Evolutionary conservation across 2,329 filamentous ascomycete genomes (phyloP), one percentile per base, ranked within the genome.

Genomic region (Scedosporium boydii): DNA sequence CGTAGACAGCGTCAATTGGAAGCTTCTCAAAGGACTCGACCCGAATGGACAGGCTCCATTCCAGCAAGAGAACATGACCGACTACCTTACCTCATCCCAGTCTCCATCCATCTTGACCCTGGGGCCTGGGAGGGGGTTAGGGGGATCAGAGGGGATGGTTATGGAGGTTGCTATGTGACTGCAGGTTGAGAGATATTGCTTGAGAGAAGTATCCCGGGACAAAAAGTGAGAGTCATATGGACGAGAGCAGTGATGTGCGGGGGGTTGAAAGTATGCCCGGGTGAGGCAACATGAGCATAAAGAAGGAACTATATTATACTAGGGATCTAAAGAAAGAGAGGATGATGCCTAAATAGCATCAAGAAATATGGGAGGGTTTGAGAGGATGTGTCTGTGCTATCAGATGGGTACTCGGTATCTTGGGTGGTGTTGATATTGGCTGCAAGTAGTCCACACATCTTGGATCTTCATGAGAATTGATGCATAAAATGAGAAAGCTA

Each of bases 71-170:
- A 56, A 27, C 14, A 26, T 6, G 55, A 42, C 60, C 64, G 66
- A 60, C 61, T 65, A 27, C 76, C 81, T 71, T 75, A 84, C 85
- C 81, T 87, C 84, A 76, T 86, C 84, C 85, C 85, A 87, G 75
- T 87, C 85, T 74, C 80, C 82, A 75, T 87, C 85, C 85, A 87
- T 87, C n/a, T 27, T 29, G 60, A 48, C 21, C 34, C 34, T 38
- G 34, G 34, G 10, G 34, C 34, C 34, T 61, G 10, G 10, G 27
- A 14, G 21, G 48, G 14, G 9, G 18, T 18, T 18, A 44, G n/a
- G 7, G 34, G 29, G 16, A 27, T 14, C n/a, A 21, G 6, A 18
- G 23, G 46, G 18, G 18, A 26, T 16, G 21, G 27, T 14, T 10
- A 4, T 23, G 12, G 14, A 3, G 21, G 27, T 26, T 27, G 38